Evolutionary conservation across 768 basidiomycete species (phyloP), one percentile per base, ranked within the genome.

Genomic region (Gloeostereum incarnatum): DNA sequence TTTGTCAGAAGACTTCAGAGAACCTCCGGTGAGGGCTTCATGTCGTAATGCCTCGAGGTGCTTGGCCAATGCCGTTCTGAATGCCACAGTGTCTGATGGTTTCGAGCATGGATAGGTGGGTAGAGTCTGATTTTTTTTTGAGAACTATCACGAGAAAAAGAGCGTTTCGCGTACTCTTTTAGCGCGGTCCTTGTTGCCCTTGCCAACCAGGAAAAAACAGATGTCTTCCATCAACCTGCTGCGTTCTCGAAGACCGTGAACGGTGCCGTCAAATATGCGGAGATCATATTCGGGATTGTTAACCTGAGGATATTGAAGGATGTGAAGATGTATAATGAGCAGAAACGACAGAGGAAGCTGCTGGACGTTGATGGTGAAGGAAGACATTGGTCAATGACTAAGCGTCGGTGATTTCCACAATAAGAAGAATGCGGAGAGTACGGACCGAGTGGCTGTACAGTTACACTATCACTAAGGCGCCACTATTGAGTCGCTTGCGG

Each of bases 191-290:
- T 60, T n/a, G 34, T 44, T 11, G 47, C 48, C 60, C 58, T 41
- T 71, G 66, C 57, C 53, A 0, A 75, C 65, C 4, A 75, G 55
- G 48, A 74, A 76, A 47, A 68, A 67, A 14, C 55, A 50, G 18
- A 74, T 50, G 39, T 75, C 71, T 47, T 78, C 73, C 64, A 75
- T 68, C 3, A 58, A 54, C 44, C 64, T 72, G 8, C 54, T 63
- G 17, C 75, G 64, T 45, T 75, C 71, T 16, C 71, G 65, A 36
- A 75, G 50, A 11, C 73, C 69, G 30, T 64, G 65, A 31, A 51
- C 49, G 18, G 53, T 59, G 10, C 65, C 42, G 42, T 71, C 57
- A 51, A 75, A 73, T 7, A 74, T 45, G 38, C 66, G 53, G 39
- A 67, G 62, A 47, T 73, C 68, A 45, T 73, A 75, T 52, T 69